Evolutionary conservation across 306 rosid genomes (phyloP), one percentile per base, ranked within the genome.

Genomic region (Gynostemma pentaphyllum): DNA sequence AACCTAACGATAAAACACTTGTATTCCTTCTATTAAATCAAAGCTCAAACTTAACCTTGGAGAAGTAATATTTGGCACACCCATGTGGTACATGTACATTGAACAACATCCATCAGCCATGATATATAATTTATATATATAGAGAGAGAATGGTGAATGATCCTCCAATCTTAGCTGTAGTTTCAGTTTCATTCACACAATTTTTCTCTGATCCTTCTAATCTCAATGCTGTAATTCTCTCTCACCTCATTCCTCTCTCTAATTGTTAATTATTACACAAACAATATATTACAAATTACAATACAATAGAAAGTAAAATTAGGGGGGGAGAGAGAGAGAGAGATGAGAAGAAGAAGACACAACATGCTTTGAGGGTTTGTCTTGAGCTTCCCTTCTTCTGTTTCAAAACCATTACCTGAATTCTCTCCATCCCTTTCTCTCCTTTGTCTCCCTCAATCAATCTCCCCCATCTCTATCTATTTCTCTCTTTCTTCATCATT

Each of bases 321-420:
- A n/a, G n/a, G n/a, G 50, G 59, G 79, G 72, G 81, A 78, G 80
- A 73, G 75, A 68, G 78, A 72, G 32, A 72, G 70, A 73, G 80
- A n/a, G n/a, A n/a, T n/a, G n/a, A n/a, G n/a, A n/a, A n/a, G n/a
- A n/a, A n/a, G n/a, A n/a, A n/a, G n/a, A n/a, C n/a, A n/a, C n/a
- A n/a, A 79, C 74, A 66, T 68, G 75, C 77, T 79, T 50, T 70
- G 82, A 82, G 89, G 86, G 82, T 80, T 76, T n/a, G n/a, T n/a
- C n/a, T n/a, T 81, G 76, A 79, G 73, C 83, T 50, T 66, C 67
- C 72, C 83, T 50, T 66, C 67, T 70, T 64, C 70, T 47, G 57
- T 32, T 22, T 65, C 64, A 69, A 60, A 40, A 13, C 37, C 37
- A 57, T 50, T 72, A 55, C 68, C 77, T 74, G 72, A 76, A 79